Base-by-base conservation (phyloP, 441 rosid species). In the Sinapis alba region DNA sequence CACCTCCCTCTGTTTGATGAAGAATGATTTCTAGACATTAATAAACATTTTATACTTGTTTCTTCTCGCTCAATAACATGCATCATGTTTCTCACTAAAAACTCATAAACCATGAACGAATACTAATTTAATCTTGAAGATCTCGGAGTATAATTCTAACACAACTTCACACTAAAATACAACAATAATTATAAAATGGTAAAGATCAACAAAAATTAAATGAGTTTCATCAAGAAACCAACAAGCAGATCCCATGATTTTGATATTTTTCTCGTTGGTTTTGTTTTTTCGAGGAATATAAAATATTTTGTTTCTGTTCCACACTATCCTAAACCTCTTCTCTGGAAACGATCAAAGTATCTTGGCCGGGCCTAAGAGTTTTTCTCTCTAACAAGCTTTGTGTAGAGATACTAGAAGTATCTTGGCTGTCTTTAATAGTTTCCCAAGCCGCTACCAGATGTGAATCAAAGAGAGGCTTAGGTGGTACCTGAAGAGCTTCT, bases 401-500 rank as follows among this genome's bases (percentile, higher is more conserved):
- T 53, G 58, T 53, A 19, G 58, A 53, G 57, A 51, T 18, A 51
- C 57, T 51, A 51, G 57, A 51, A 19, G 58, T 53, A 19, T 53
- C 58, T 53, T 53, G 26, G 58, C 58, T 10, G 58, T 53, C 58
- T 3, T 19, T 53, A 19, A 53, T 53, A 53, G 58, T 53, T 20
- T 19, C 24, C 58, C 24, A 53, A 53, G 58, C 58, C 26, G 23
- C 21, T 53, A 7, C 58, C 58, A 53, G 13, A 53, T 20, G 26
- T 53, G 58, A 53, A 53, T 53, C 58, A 53, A 53, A 20, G 6
- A 53, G 58, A 53, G 58, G 58, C 58, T 53, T 53, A 19, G 58
- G 58, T 53, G 58, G 58, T 19, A 20, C 58, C 26, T 53, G 58
- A 13, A 53, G 58, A 20, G 26, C 26, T 53, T 53, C 58, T 53